Base-by-base conservation (phyloP, 1,139 yeast genomes). In the Saccharomyces hybrid region DNA sequence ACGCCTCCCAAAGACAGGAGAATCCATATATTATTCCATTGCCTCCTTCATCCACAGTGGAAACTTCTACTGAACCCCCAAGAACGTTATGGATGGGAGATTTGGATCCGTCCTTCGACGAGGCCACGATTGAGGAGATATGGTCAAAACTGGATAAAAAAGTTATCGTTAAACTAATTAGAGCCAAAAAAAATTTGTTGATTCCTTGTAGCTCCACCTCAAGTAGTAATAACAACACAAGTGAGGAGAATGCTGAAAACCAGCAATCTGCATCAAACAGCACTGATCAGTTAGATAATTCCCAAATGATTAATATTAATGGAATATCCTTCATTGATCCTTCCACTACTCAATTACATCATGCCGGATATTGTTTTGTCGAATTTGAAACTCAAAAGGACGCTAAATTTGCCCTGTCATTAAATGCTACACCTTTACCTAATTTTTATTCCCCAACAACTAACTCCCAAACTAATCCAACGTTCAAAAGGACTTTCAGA, bases 31-130 rank as follows among this genome's bases (percentile, higher is more conserved):
- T 47, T 49, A 55, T 55, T 28, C 59, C 59, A n/a, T 26, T 47
- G 14, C 57, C 56, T 9, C 58, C 57, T 23, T 32, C 55, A 20
- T 54, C 58, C 11, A 59, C 62, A 2, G 49, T 60, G 5, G 54
- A 52, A 32, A 58, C 57, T 1, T 58, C 61, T 4, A 32, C 13
- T 14, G 73, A 74, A 14, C 75, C 79, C 13, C 84, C 85, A 38
- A 71, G 82, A 56, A 82, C 86, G 2, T 70, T 89, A 53, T 90
- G 97, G 97, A 91, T 91, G 97, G 98, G 97, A 9, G 97, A 90
- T 69, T 74, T 91, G 50, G 97, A 90, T 63, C 88, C 95, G 1
- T 77, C 82, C 72, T 87, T 95, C 83, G 90, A 86, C 59, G 97
- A 90, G 69, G 75, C 74, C 14, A 76, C 81, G 50, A 81, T 91